Conservation (phyloP, 257 asterid species). For the Eucommia ulmoides region DNA sequence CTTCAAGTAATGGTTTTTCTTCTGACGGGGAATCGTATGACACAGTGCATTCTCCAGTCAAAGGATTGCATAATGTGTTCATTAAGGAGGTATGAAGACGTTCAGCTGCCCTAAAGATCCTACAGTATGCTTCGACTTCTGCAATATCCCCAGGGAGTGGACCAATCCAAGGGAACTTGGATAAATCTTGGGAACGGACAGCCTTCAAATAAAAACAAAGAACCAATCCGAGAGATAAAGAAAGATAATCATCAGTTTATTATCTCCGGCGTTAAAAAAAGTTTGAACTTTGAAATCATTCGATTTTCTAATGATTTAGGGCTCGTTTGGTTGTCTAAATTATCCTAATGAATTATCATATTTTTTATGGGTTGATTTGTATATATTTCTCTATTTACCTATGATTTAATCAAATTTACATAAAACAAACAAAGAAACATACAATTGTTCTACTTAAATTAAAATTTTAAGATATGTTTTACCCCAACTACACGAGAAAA, state of each 20-base stretch:
- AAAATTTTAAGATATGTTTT: too few species aligned
- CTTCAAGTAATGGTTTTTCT: slow-evolving; percentile 72
- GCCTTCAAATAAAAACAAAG: slow-evolving; percentile 30
- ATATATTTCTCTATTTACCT: too few species aligned
- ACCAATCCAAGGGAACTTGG: slow-evolving; percentile 63
- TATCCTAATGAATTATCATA: neutral
- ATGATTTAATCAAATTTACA: too few species aligned
- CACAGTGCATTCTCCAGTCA: slow-evolving; percentile 85
- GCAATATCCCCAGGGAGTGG: slow-evolving; percentile 97
- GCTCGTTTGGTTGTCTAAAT: neutral
- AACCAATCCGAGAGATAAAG: slow-evolving; percentile 11
- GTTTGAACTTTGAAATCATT: neutral
- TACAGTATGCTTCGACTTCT: slow-evolving; percentile 94
- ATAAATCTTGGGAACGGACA: slow-evolving; percentile 34
- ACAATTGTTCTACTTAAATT: too few species aligned
- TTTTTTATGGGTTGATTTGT: neutral
- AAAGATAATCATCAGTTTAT: neutral
- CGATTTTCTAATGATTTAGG: neutral
- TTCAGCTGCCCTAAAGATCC: slow-evolving; percentile 92
- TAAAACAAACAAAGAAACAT: too few species aligned
- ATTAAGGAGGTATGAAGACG: slow-evolving; percentile 72
- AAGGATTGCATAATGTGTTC: slow-evolving; percentile 86
- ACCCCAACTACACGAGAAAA: too few species aligned
- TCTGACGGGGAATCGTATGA: slow-evolving; percentile 74
- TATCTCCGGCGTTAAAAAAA: neutral